Conservation (phyloP, 129 eudicot genomes). For the Glebionis coronaria region DNA sequence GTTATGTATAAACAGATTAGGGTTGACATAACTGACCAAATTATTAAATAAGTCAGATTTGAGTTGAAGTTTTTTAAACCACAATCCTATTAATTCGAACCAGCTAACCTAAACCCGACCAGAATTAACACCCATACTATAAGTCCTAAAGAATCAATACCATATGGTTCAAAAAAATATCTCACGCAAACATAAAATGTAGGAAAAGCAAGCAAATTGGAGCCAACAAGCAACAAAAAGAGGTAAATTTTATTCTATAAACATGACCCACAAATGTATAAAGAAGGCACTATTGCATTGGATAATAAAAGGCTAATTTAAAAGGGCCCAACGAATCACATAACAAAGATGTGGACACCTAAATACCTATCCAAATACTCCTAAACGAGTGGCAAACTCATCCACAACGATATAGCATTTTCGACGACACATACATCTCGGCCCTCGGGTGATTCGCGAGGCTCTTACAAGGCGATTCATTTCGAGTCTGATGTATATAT, state of each 20-base stretch:
- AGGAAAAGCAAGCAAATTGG: background rate
- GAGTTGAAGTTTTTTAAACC: too few relatives aligned
- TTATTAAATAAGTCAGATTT: too few relatives aligned
- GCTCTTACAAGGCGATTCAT: too few relatives aligned
- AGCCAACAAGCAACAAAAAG: constrained; percentile 13
- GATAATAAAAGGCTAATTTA: constrained; percentile 16
- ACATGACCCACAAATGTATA: constrained; percentile 15
- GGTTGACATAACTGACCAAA: too few relatives aligned
- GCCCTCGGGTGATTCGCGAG: too few relatives aligned
- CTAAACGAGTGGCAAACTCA: constrained; percentile 31
- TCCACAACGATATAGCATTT: constrained; percentile 19
- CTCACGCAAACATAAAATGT: background rate
- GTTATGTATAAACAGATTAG: too few relatives aligned
- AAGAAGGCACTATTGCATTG: constrained; percentile 21
- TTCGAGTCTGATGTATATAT: too few relatives aligned
- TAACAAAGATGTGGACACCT: constrained; percentile 25
- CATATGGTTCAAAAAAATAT: background rate
- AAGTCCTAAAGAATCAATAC: too few relatives aligned
- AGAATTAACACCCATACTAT: too few relatives aligned
- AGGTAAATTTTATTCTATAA: constrained; percentile 6
- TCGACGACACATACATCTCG: background rate
- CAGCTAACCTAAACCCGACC: too few relatives aligned
- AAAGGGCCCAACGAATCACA: constrained; percentile 20
- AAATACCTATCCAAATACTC: constrained; percentile 24
- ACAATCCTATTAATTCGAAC: too few relatives aligned